phyloP scores from a whole-genome alignment of 352 stramenopile species.

The Phytopythium helicoides region DNA sequence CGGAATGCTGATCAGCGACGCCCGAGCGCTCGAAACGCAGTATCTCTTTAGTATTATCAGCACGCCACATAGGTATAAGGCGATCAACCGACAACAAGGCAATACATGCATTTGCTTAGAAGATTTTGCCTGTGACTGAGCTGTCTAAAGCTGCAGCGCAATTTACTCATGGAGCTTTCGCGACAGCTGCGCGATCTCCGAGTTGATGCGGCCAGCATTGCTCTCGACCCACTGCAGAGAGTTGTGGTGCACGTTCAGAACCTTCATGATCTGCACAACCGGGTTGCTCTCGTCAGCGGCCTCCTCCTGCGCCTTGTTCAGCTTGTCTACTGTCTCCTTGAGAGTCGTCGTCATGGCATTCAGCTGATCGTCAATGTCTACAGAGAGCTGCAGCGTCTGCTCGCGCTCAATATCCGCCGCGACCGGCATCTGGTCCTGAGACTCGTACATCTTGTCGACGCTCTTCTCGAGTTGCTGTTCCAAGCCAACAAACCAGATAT shows the following conservation, averaged over 20 bases:
- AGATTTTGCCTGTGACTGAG: no score
- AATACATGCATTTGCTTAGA: no score
- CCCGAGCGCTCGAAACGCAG: no score
- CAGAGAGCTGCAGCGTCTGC: constrained; percentile 81
- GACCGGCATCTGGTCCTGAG: constrained; percentile 81
- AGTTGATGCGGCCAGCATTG: constrained; percentile 65
- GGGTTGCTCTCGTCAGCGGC: constrained; percentile 71
- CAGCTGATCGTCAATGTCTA: constrained; percentile 85
- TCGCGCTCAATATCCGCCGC: constrained; percentile 85
- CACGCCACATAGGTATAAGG: no score
- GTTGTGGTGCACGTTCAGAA: constrained; percentile 89
- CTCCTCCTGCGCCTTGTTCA: constrained; percentile 82
- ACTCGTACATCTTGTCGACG: constrained; percentile 89
- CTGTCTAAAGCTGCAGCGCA: no score
- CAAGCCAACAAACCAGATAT: no score
- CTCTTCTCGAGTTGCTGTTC: constrained; percentile 86
- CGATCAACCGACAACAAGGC: no score
- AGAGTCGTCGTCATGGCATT: constrained; percentile 86
- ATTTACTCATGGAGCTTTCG: constrained; percentile 56
- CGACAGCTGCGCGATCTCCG: constrained; percentile 61
- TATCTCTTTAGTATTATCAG: no score
- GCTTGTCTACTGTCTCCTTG: constrained; percentile 85
- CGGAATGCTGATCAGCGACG: no score
- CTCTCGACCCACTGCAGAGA: constrained; percentile 85
- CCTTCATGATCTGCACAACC: constrained; percentile 88